phyloP scores from a whole-genome alignment of 768 basidiomycete species.

The Suillus hirtellus region DNA sequence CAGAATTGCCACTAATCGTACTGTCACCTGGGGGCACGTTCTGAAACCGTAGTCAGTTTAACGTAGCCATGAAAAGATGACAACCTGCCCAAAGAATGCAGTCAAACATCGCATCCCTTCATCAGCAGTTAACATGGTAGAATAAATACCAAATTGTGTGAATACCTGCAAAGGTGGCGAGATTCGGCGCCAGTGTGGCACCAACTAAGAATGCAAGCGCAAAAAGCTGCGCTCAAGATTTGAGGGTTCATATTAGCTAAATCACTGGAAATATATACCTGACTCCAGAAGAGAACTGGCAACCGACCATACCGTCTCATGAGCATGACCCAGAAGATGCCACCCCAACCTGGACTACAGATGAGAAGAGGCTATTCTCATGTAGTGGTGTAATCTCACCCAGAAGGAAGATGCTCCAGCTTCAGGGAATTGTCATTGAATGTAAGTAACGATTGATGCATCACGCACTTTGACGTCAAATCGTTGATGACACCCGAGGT shows the following conservation, averaged over 20 bases:
- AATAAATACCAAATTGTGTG: not conserved
- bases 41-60: slow-evolving; percentile 23
- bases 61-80: not conserved
- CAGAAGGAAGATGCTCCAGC: slow-evolving; percentile 51
- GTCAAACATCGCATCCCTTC: slow-evolving; percentile 34
- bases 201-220: slow-evolving; percentile 51
- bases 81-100: slow-evolving; percentile 31
- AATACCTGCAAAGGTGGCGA: slow-evolving; percentile 49
- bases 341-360: slow-evolving; percentile 28
- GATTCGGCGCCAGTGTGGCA: slow-evolving; percentile 49
- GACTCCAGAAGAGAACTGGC: slow-evolving; percentile 33
- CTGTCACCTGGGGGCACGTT: slow-evolving; percentile 54
- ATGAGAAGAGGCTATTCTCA: not conserved
- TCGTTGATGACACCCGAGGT: slow-evolving; percentile 50
- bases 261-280: slow-evolving; percentile 13
- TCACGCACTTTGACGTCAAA: slow-evolving; percentile 43
- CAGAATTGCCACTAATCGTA: slow-evolving; percentile 19
- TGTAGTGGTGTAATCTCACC: slow-evolving; percentile 28
- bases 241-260: not conserved
- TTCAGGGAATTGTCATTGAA: slow-evolving; percentile 14
- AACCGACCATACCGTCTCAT: slow-evolving; percentile 33
- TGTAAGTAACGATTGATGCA: not conserved
- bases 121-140: not conserved
- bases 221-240: slow-evolving; percentile 32
- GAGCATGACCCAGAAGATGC: slow-evolving; percentile 31